Evolutionary conservation across 1,284 basidiomycete genomes (phyloP).

Genomic region (Irpex lacteus): DNA sequence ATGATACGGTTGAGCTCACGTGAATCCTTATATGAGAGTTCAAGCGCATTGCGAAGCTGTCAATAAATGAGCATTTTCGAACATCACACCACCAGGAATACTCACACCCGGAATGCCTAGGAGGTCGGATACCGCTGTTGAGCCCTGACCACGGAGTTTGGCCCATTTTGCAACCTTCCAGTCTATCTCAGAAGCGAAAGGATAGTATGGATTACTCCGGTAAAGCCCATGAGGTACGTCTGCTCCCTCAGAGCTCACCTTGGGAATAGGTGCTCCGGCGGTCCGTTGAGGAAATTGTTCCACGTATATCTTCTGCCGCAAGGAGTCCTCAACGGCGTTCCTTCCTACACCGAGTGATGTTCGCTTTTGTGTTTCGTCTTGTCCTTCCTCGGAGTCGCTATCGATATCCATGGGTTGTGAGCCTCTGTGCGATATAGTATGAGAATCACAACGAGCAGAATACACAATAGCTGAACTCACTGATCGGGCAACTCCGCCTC

Average conservation of each 20-base stretch:
- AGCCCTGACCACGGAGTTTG: conserved; percentile 19
- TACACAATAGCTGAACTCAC: neutral
- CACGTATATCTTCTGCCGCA: neutral
- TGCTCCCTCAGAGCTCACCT: neutral
- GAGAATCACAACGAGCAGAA: neutral
- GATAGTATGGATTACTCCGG: conserved; percentile 14
- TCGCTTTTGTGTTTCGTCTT: neutral
- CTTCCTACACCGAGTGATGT: neutral
- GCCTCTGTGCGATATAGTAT: too few species aligned
- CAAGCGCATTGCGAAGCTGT: conserved; percentile 18
- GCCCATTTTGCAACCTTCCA: conserved; percentile 22
- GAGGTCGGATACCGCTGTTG: conserved; percentile 19
- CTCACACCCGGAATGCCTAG: conserved; percentile 19
- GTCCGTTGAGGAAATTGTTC: neutral
- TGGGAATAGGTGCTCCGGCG: neutral
- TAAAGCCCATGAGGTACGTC: neutral
- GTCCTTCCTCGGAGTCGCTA: neutral
- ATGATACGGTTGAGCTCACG: too few species aligned
- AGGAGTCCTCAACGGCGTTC: neutral
- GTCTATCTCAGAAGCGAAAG: conserved; percentile 19
- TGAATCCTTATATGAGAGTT: conserved; percentile 20
- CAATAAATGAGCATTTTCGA: neutral
- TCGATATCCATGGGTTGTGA: too few species aligned
- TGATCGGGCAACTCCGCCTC: neutral
- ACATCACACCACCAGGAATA: neutral